Base-by-base conservation (phyloP, 306 rosid species). In the Glycine soja region DNA sequence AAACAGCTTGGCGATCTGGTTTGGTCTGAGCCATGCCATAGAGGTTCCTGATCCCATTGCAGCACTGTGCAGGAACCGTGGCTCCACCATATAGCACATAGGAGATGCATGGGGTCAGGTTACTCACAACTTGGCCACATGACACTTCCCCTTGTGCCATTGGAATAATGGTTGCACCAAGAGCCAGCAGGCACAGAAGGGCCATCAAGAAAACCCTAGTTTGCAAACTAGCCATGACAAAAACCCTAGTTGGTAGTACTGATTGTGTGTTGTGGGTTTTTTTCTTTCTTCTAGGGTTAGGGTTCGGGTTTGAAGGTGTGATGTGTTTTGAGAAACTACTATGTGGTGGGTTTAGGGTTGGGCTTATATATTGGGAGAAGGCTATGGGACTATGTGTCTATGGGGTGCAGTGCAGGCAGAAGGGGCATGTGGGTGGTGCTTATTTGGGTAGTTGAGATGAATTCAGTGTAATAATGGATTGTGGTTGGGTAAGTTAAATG, bases 1-100 rank as follows among this genome's bases (percentile, higher is more conserved):
- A 91, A 14, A 85, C 88, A 14, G 61, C 3, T 24, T 59, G 90
- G 36, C 97, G 96, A 16, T 93, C 97, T 0, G 57, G 51, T 1
- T 88, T 71, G 81, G 80, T 91, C 78, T 46, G 70, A 70, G 97
- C 97, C 74, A 10, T 0, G 16, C 13, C 6, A 30, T 68, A 56
- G 68, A 91, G 84, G 70, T 34, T 4, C 75, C 3, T 74, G 10
- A 91, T 4, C 30, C 96, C 95, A 14, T 0, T 59, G 84, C 97
- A 93, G 73, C 97, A 93, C 9, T 1, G 30, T 0, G 0, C 5
- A 0, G 82, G 72, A 36, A 86, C 83, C 0, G 14, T 16, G 0
- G 2, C 3, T 4, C 81, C 84, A 3, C 84, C 88, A 8, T 19
- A 61, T 7, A 52, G 0, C 30, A 91, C 48, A 43, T 89, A 92